Base-by-base conservation (phyloP, 2,329 filamentous ascomycete genomes). In the Lizonia empirigonia region DNA sequence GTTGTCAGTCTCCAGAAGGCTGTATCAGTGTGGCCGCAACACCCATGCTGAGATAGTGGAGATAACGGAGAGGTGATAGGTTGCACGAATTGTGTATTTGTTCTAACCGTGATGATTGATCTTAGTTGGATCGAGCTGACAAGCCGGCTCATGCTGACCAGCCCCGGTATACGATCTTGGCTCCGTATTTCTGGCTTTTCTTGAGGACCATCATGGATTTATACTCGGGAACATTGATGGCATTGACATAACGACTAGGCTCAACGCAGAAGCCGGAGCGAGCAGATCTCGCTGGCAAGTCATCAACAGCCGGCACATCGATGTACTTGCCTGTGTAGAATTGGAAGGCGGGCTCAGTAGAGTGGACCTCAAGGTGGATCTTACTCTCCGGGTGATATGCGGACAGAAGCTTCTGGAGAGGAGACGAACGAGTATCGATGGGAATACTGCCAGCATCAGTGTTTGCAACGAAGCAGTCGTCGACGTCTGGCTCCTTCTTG, bases 341-440 rank as follows among this genome's bases (percentile, higher is more conserved):
- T 74, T 97, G 93, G 80, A 97, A 97, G 0, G 91, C 90, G 0
- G 94, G 94, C 78, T 97, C 93, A 0, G 93, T 97, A 78, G 90
- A 94, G 66, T 85, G 79, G 5, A 96, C 88, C 74, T 97, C 90
- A 40, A 97, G 84, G 70, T 95, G 88, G 60, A 97, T 81, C 56
- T 85, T 84, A 22, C 86, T 88, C 40, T 78, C 79, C 5, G 90
- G 84, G 72, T 97, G 90, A 72, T 82, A 83, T 51, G 94, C 89
- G 19, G 83, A 78, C 36, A 90, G 84, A 36, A 93, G 83, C 52
- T 82, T 85, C 50, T 79, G 81, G 30, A 96, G 78, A 1, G 88
- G 83, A 49, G 76, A 72, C 2, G 67, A 67, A 30, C 81, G 77
- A 1, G 80, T 82, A 60, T 84, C 81, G 23, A 83, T 65, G 5